A percentile compares a stretch with the other conserved stretches of the same genome.
phyloP scores from a whole-genome alignment of 2,329 filamentous ascomycete genomes.

The Hypoxylon sp. region DNA sequence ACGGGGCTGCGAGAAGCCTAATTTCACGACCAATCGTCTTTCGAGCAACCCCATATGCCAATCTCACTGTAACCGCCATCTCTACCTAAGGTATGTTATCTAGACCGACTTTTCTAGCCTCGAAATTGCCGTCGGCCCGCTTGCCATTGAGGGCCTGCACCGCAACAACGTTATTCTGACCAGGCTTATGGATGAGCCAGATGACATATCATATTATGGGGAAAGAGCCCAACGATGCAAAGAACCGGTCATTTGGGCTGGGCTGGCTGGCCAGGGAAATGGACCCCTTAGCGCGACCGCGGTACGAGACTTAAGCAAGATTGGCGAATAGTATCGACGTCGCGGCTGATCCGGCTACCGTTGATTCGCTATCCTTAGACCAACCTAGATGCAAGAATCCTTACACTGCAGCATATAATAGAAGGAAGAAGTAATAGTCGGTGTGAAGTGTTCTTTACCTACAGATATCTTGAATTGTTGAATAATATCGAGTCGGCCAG shows the following conservation, averaged over 20 bases:
- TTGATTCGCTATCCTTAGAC: slow-evolving; percentile 35
- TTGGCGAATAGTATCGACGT: slow-evolving; percentile 39
- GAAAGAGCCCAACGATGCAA: slow-evolving; percentile 39
- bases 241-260: slow-evolving; percentile 40
- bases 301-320: slow-evolving; percentile 33
- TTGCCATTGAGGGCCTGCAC: slow-evolving; percentile 33
- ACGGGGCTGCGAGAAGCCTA: slow-evolving; percentile 43
- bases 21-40: slow-evolving; percentile 38
- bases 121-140: slow-evolving; percentile 23
- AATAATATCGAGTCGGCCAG: slow-evolving; percentile 10
- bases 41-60: slow-evolving; percentile 29
- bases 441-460: slow-evolving; percentile 25
- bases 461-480: slow-evolving; percentile 1
- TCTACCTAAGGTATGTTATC: slow-evolving; percentile 12
- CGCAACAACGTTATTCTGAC: slow-evolving; percentile 31
- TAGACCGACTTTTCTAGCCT: slow-evolving; percentile 39
- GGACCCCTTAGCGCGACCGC: slow-evolving; percentile 36
- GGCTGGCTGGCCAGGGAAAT: slow-evolving; percentile 29
- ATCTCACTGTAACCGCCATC: slow-evolving; percentile 33
- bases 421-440: slow-evolving; percentile 38
- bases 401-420: slow-evolving; percentile 37
- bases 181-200: slow-evolving; percentile 27
- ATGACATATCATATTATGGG: slow-evolving; percentile 42
- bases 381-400: slow-evolving; percentile 36
- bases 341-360: slow-evolving; percentile 41